Evolutionary conservation across 495 filamentous ascomycete genomes (phyloP).

Genomic region (Tuber magnatum): DNA sequence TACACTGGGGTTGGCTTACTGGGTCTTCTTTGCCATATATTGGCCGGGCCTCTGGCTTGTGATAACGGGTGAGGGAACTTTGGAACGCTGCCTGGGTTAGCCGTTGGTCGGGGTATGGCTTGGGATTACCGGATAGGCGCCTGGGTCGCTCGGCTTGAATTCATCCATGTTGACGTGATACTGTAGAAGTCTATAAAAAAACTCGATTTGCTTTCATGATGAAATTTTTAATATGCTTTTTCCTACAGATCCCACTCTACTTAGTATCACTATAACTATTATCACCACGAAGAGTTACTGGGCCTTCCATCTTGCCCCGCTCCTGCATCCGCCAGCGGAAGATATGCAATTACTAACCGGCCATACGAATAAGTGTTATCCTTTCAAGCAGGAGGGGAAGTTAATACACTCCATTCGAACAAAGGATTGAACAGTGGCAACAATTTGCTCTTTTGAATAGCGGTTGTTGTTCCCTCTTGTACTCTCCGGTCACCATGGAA

Average conservation of each 20-base stretch:
- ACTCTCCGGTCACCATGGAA: constrained; percentile 38
- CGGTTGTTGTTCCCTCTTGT: constrained; percentile 43
- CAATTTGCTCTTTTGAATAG: constrained; percentile 46
- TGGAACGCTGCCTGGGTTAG: constrained; percentile 31
- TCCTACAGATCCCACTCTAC: background rate
- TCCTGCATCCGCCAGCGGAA: constrained; percentile 9
- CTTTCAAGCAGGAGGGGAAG: background rate
- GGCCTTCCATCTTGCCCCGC: constrained; percentile 5
- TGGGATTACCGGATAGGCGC: constrained; percentile 29
- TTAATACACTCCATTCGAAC: constrained; percentile 40
- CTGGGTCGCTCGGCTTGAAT: constrained; percentile 40
- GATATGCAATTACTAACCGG: background rate
- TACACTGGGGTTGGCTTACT: background rate
- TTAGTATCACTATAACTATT: background rate
- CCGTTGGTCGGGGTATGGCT: background rate
- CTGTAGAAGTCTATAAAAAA: constrained; percentile 40
- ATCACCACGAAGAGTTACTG: background rate
- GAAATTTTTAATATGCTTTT: constrained; percentile 2
- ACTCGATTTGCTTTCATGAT: constrained; percentile 37
- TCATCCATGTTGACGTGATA: constrained; percentile 42
- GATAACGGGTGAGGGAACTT: constrained; percentile 43
- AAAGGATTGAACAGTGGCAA: constrained; percentile 45
- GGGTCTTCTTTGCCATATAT: constrained; percentile 35
- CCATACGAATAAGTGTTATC: background rate
- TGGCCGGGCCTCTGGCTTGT: constrained; percentile 38